phyloP scores from a whole-genome alignment of 768 basidiomycete species.

The Serendipita sp. region DNA sequence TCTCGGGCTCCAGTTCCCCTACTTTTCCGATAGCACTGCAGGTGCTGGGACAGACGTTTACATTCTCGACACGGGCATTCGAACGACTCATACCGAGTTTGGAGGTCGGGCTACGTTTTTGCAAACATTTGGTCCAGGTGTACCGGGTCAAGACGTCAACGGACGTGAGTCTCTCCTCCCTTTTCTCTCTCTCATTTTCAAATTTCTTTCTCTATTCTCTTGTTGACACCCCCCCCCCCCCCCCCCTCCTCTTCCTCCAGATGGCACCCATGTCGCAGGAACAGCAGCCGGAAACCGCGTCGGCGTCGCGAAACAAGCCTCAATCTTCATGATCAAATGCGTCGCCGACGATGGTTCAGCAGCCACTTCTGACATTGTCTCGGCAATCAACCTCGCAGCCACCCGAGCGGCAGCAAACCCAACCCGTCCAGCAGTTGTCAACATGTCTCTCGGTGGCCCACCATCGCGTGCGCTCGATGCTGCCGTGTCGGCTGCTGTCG shows the following conservation, averaged over 20 bases:
- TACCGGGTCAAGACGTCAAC: conserved; percentile 1
- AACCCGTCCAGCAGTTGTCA: neutral
- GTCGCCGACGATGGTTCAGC: neutral
- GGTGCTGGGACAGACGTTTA: conserved; percentile 14
- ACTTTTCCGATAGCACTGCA: conserved; percentile 22
- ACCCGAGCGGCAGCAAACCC: neutral
- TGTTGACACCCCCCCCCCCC: neutral
- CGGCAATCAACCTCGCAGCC: neutral
- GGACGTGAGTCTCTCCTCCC: neutral
- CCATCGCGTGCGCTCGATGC: neutral
- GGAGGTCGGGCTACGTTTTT: conserved; percentile 27
- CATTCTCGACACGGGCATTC: conserved; percentile 17
- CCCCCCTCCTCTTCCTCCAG: neutral
- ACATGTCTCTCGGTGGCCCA: conserved; percentile 6
- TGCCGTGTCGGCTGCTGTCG: neutral
- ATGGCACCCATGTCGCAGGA: conserved; percentile 7
- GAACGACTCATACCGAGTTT: conserved; percentile 29
- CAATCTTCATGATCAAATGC: neutral
- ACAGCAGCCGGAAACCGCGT: neutral
- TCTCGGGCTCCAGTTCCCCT: conserved; percentile 25
- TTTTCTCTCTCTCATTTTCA: neutral
- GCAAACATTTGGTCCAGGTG: conserved; percentile 24
- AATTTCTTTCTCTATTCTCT: neutral
- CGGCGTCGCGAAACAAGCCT: conserved; percentile 5
- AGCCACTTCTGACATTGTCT: neutral